phyloP scores from a whole-genome alignment of 768 basidiomycete species.

The Mycena leptocephala region DNA sequence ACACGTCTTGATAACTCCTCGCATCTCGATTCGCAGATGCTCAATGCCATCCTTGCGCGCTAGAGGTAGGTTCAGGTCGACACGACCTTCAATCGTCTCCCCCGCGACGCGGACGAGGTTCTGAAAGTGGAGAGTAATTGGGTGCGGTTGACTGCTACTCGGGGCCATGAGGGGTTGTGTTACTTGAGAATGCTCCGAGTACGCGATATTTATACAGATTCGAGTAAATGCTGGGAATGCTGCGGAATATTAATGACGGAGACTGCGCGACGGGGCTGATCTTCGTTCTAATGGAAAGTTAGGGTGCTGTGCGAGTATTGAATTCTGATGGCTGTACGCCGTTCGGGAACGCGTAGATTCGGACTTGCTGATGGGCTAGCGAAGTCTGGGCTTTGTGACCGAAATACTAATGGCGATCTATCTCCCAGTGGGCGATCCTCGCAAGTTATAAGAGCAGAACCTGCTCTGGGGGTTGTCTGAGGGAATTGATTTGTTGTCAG shows the following conservation, averaged over 20 bases:
- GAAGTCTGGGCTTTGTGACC: no score
- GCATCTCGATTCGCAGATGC: not conserved
- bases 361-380: no score
- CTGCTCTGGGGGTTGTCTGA: no score
- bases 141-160: not conserved
- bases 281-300: no score
- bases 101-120: conserved; percentile 15
- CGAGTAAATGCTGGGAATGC: not conserved
- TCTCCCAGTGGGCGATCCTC: no score
- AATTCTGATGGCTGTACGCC: no score
- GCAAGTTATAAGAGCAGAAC: no score
- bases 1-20: conserved; percentile 3
- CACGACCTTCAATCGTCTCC: not conserved
- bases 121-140: not conserved
- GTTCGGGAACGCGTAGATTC: no score
- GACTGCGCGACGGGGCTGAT: no score
- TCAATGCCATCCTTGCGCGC: conserved; percentile 10
- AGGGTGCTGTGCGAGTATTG: no score
- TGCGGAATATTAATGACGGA: not conserved
- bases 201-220: not conserved
- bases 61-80: not conserved
- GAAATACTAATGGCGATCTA: no score
- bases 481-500: no score
- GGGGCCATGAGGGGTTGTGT: not conserved
- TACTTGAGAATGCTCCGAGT: not conserved